phyloP scores from a whole-genome alignment of 2,329 filamentous ascomycete species.

The Tolypocladium pustulatum region DNA sequence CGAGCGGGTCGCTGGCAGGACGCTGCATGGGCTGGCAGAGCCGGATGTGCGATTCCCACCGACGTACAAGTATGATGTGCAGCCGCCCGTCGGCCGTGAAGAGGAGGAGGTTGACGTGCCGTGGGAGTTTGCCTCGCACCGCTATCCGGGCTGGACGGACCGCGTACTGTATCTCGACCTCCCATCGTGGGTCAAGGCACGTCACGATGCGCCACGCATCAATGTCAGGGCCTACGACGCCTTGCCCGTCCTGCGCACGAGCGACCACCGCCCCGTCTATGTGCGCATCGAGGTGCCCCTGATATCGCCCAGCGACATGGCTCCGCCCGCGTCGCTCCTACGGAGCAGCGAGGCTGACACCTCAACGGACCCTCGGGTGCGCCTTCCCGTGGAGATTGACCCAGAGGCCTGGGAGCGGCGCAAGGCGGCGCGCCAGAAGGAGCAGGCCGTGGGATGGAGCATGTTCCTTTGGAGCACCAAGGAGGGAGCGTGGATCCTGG shows the following conservation, averaged over 20 bases:
- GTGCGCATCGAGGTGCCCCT: constrained; percentile 60
- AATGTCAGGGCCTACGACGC: constrained; percentile 59
- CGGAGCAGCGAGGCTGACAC: constrained; percentile 5
- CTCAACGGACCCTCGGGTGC: constrained; percentile 29
- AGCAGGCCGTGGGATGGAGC: constrained; percentile 41
- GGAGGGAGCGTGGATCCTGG: constrained; percentile 35
- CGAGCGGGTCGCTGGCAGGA: constrained; percentile 58
- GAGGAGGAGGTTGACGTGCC: constrained; percentile 28
- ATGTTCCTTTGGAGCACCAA: constrained; percentile 45
- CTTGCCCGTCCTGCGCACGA: constrained; percentile 68
- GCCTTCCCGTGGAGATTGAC: constrained; percentile 41
- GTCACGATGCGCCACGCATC: constrained; percentile 19
- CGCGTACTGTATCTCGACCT: constrained; percentile 69
- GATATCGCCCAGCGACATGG: constrained; percentile 28
- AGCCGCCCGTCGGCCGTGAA: constrained; percentile 15
- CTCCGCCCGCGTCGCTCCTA: constrained; percentile 15
- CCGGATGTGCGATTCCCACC: constrained; percentile 69
- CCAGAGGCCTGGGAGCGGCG: constrained; percentile 44
- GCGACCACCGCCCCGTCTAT: constrained; percentile 80
- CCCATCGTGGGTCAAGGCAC: constrained; percentile 37
- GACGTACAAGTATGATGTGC: constrained; percentile 77
- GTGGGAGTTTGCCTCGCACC: constrained; percentile 70
- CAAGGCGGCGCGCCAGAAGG: constrained; percentile 31
- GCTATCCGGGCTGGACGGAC: constrained; percentile 92
- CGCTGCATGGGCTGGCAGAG: constrained; percentile 71